Evolutionary conservation across 1,139 yeast genomes (phyloP), one percentile per base, ranked within the genome.

Genomic region (Taphrina populina): DNA sequence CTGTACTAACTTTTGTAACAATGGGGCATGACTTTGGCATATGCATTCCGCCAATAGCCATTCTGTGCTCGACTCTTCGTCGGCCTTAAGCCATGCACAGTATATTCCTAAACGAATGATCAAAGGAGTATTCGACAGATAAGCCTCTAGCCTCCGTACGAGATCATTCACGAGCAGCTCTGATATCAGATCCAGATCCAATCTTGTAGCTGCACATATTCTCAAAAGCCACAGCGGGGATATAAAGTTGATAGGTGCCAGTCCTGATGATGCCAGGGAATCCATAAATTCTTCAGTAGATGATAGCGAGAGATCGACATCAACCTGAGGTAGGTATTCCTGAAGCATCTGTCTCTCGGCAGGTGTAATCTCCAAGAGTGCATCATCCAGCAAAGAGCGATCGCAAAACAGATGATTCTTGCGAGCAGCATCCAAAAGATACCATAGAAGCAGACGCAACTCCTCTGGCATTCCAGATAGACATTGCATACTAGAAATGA

Each of bases 31-130:
- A 26, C 37, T 29, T n/a, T 20, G 17, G 19, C 35, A 30, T 20
- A 43, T 30, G 13, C 35, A 29, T 2, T 43, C 36, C 19, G 47
- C 37, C 21, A 40, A 19, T 11, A 30, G 17, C 10, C 8, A 17
- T 20, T 24, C 17, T n/a, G 27, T 40, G 11, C 29, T 15, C 34
- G 23, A 10, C n/a, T 27, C 45, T 10, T 32, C 15, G 24, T 40
- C 26, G 11, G 47, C 35, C 6, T 29, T 30, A 27, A 43, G 47
- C 47, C 47, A 43, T 20, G 47, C 26, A 6, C 29, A 19, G 27
- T 30, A 43, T 7, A 43, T 43, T 24, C 47, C 47, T 15, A 43
- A 30, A 6, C 47, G 35, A 20, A 43, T 43, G 29, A 43, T 19
- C 17, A 20, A 13, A 11, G 47, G 47, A 4, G 37, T 21, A 21